Conservation (phyloP, 73 alveolate genomes). For the Paramecium primaurelia region DNA sequence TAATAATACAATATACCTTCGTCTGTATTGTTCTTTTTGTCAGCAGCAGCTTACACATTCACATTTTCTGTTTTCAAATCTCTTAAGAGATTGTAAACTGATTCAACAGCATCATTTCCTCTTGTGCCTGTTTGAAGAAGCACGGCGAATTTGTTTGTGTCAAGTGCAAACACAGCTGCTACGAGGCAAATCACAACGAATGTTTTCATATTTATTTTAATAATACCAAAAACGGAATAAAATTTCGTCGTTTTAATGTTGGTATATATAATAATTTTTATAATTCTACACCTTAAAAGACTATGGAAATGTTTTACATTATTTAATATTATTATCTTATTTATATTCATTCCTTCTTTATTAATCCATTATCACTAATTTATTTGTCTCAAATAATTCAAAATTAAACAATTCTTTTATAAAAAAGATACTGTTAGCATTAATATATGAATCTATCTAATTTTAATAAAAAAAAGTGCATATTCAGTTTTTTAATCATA, state of each 20-base stretch:
- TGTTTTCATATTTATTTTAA: conserved; percentile 23
- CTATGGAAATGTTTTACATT: neutral
- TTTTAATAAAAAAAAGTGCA: neutral
- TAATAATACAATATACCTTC: neutral
- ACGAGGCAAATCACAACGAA: conserved; percentile 25
- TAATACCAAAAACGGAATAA: conserved; percentile 34
- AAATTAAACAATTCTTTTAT: neutral
- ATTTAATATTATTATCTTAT: neutral
- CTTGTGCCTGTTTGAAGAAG: conserved; percentile 38
- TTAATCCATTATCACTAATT: neutral
- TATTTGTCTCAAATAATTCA: neutral
- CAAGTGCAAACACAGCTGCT: conserved; percentile 43
- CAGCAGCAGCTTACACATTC: conserved; percentile 50
- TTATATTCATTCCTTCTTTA: neutral
- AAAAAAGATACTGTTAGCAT: neutral
- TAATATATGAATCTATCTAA: neutral
- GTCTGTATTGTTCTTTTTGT: conserved; percentile 40
- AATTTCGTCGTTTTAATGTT: neutral
- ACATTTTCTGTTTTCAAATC: conserved; percentile 47
- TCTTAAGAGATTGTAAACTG: conserved; percentile 43
- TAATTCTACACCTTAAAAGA: neutral
- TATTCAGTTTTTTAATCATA: neutral
- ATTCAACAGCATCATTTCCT: conserved; percentile 50
- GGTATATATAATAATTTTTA: neutral
- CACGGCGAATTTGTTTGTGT: conserved; percentile 50